phyloP scores from a whole-genome alignment of 2,329 filamentous ascomycete genomes.

The Dryadomyces sulphureus region DNA sequence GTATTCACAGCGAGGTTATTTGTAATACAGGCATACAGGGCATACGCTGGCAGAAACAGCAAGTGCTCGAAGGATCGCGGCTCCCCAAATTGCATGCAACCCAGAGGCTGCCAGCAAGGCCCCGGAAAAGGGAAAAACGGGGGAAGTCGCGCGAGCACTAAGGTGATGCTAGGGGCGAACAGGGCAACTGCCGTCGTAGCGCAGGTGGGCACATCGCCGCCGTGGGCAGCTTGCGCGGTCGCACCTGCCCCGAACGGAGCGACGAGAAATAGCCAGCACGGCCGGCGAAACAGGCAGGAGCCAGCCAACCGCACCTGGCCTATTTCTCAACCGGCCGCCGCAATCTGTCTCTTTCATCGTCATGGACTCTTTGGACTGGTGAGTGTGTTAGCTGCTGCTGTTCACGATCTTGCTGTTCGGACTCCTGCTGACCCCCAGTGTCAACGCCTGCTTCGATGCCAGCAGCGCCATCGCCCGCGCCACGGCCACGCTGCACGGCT shows the following conservation, averaged over 20 bases:
- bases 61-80: too few relatives aligned
- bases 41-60: too few relatives aligned
- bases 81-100: too few relatives aligned
- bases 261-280: not conserved
- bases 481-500: slow-evolving; percentile 18
- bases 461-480: slow-evolving; percentile 20
- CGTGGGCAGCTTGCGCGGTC: not conserved
- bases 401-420: not conserved
- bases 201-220: not conserved
- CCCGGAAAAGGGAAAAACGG: not conserved
- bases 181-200: not conserved
- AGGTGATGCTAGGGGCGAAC: not conserved
- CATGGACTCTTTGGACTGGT: too few relatives aligned
- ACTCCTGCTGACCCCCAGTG: not conserved
- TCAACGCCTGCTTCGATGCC: slow-evolving; percentile 20
- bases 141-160: not conserved
- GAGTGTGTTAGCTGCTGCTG: not conserved
- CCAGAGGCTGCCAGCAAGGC: not conserved
- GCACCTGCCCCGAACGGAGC: not conserved
- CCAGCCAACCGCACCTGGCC: too few relatives aligned
- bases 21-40: too few relatives aligned
- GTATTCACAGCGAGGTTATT: too few relatives aligned
- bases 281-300: too few relatives aligned
- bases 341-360: too few relatives aligned
- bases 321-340: too few relatives aligned